Base-by-base conservation (phyloP, 306 rosid genomes). In the Prinsepia uniflora region DNA sequence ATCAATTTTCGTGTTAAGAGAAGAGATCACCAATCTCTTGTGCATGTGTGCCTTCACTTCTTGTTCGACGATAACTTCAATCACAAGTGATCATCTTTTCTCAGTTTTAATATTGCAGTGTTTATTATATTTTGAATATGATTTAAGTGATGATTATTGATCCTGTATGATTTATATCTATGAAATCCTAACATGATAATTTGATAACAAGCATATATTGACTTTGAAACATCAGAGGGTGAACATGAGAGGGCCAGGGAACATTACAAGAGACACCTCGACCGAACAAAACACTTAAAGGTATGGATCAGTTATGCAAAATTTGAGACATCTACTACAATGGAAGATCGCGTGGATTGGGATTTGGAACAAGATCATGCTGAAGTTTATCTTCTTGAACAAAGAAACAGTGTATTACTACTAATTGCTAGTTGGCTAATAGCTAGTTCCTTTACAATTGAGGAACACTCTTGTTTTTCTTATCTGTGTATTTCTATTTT, bases 241-340 rank as follows among this genome's bases (percentile, higher is more conserved):
- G 97, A 90, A 76, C 84, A 85, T 72, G 96, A 86, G 52, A 94
- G 85, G 81, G 90, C 97, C 43, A 80, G 96, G 81, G 85, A 79
- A 46, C 94, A 90, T 6, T 94, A 94, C 24, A 86, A 87, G 79
- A 83, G 97, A 68, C 94, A 90, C 70, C 85, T 94, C 46, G 96
- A 94, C 68, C 86, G 98, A 71, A 93, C 97, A 54, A 90, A 93
- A 80, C 98, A 93, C 83, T 67, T 93, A 78, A 90, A 93, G 81
- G 97, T 93, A 12, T 88, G 98, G 98, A 83, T 88, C 36, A 90
- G 97, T 72, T 88, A 76, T 74, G 96, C 97, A 0, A 87, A 90
- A 24, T 93, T 88, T 81, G 98, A 88, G 86, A 87, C 92, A n/a
- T 81, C 96, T 0, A 85, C 97, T 46, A 47, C 76, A 58, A 84